Conservation (phyloP, 805 yeast species). For the Schizosaccharomyces lindneri region DNA sequence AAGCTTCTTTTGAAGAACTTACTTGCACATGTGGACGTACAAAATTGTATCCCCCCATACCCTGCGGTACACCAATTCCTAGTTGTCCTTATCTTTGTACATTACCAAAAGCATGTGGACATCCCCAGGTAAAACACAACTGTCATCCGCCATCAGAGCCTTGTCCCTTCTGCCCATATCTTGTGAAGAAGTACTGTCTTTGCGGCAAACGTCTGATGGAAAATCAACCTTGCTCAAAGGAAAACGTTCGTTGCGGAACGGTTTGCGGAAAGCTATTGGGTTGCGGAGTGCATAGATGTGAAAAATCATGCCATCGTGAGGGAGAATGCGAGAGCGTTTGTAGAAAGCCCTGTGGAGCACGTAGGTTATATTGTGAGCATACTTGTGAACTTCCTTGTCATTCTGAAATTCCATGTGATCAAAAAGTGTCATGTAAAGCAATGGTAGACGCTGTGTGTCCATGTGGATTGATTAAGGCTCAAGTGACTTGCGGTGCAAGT, state of each 20-base stretch:
- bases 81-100: slow-evolving; percentile 10
- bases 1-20: slow-evolving; percentile 12
- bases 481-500: slow-evolving; percentile 31
- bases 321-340: slow-evolving; percentile 41
- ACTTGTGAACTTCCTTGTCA: slow-evolving; percentile 42
- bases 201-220: slow-evolving; percentile 34
- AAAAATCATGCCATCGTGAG: slow-evolving; percentile 29
- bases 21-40: slow-evolving; percentile 14
- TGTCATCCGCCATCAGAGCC: slow-evolving; percentile 43
- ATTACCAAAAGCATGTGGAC: slow-evolving; percentile 12
- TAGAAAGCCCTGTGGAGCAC: slow-evolving; percentile 29
- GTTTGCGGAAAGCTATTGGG: slow-evolving; percentile 28
- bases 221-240: slow-evolving; percentile 46
- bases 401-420: slow-evolving; percentile 23
- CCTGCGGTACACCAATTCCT: slow-evolving; percentile 14
- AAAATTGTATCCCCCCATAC: slow-evolving; percentile 12
- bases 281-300: slow-evolving; percentile 29
- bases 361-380: slow-evolving; percentile 38
- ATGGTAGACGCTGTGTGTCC: slow-evolving; percentile 28
- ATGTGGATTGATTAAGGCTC: slow-evolving; percentile 33
- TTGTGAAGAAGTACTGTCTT: slow-evolving; percentile 31
- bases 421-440: slow-evolving; percentile 23
- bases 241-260: slow-evolving; percentile 41
- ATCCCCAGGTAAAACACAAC: slow-evolving; percentile 23
- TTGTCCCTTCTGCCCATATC: slow-evolving; percentile 49